phyloP scores from a whole-genome alignment of 1,284 basidiomycete species.

The Trametes versicolor region DNA sequence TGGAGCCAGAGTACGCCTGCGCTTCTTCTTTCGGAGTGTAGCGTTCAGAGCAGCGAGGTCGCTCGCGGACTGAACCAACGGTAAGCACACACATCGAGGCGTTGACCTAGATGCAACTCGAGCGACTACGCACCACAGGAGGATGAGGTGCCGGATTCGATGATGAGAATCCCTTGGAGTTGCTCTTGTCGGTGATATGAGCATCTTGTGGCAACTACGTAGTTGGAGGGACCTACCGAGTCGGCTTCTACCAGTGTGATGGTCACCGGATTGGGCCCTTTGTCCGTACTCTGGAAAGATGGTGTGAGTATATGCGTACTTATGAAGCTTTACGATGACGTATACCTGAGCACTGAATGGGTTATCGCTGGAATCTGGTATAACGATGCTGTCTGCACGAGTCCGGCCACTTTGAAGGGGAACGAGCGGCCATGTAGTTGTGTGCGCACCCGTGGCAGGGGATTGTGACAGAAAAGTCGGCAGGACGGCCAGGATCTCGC shows the following conservation, averaged over 20 bases:
- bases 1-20: slow-evolving; percentile 10
- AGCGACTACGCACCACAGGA: not conserved
- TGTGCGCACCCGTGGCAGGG: not conserved
- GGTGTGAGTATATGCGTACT: not conserved
- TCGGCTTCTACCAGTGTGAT: not conserved
- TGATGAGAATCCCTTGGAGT: not conserved
- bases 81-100: too few relatives aligned
- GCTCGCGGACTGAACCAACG: not conserved
- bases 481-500: slow-evolving; percentile 15
- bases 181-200: not conserved
- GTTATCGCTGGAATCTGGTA: not conserved
- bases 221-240: not conserved
- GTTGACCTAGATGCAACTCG: too few relatives aligned
- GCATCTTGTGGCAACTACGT: not conserved
- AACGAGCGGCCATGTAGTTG: not conserved
- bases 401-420: not conserved
- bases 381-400: not conserved
- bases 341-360: not conserved
- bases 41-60: too few relatives aligned
- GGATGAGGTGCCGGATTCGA: not conserved
- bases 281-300: not conserved
- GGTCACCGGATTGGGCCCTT: not conserved
- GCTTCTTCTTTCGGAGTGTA: slow-evolving; percentile 13
- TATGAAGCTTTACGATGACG: not conserved
- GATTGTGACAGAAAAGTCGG: not conserved